Evolutionary conservation across 169 alveolate species (phyloP).

Genomic region (Perkinsus marinus): DNA sequence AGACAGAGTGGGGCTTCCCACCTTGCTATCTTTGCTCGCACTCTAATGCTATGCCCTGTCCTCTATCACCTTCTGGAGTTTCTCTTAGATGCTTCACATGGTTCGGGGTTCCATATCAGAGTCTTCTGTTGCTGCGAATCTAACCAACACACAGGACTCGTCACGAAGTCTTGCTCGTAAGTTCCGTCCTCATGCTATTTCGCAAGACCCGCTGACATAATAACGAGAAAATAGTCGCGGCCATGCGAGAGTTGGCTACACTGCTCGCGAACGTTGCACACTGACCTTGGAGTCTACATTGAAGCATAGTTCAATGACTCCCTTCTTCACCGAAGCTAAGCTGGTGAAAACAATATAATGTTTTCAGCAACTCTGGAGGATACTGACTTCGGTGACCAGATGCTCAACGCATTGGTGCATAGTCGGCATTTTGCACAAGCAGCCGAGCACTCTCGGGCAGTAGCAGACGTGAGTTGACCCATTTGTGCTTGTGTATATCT

Average conservation of each 20-base stretch:
- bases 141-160: background rate
- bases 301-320: too few species aligned
- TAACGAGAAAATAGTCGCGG: too few species aligned
- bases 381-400: background rate
- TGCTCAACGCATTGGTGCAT: background rate
- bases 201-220: too few species aligned
- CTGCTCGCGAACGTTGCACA: too few species aligned
- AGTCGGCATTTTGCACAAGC: background rate
- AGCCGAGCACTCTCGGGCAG: background rate
- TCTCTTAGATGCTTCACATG: too few species aligned
- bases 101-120: background rate
- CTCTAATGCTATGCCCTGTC: too few species aligned
- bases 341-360: background rate
- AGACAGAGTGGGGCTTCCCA: background rate
- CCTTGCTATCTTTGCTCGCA: too few species aligned
- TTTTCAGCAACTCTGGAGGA: background rate
- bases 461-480: background rate
- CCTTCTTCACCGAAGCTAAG: too few species aligned
- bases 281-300: too few species aligned
- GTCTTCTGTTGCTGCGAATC: background rate
- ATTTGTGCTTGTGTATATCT: too few species aligned
- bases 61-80: too few species aligned
- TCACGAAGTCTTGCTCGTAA: background rate
- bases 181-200: background rate
- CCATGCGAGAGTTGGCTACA: too few species aligned